Conservation (phyloP, 2,329 filamentous ascomycete species). For the Colletotrichum sidae region DNA sequence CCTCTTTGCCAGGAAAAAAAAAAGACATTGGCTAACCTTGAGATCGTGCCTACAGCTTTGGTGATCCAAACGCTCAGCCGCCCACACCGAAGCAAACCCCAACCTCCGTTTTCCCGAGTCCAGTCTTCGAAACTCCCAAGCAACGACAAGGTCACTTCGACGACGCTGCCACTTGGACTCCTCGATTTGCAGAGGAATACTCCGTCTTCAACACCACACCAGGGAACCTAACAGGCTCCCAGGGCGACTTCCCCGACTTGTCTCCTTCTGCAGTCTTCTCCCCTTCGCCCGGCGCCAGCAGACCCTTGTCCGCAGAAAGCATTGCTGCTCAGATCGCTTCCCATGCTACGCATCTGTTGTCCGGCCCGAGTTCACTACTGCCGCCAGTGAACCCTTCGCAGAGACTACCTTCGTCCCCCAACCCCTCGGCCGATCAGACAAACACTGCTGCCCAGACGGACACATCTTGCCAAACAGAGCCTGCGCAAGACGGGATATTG, state of each 20-base stretch:
- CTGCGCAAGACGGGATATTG: constrained; percentile 46
- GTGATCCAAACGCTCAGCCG: constrained; percentile 71
- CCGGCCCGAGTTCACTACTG: constrained; percentile 63
- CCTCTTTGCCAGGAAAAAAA: constrained; percentile 18
- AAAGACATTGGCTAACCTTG: constrained; percentile 49
- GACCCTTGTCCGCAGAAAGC: constrained; percentile 62
- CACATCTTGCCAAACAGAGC: constrained; percentile 37
- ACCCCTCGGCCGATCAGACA: constrained; percentile 49
- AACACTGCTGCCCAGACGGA: constrained; percentile 47
- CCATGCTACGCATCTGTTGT: constrained; percentile 72
- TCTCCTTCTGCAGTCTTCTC: constrained; percentile 48
- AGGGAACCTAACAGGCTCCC: constrained; percentile 63
- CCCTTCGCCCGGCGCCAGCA: constrained; percentile 56
- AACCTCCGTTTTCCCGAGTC: constrained; percentile 64
- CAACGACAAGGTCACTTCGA: constrained; percentile 58
- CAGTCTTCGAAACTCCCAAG: constrained; percentile 68
- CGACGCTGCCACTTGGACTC: constrained; percentile 67
- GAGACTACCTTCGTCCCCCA: constrained; percentile 69
- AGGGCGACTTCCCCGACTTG: constrained; percentile 60
- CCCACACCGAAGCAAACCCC: constrained; percentile 70
- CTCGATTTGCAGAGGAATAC: constrained; percentile 73
- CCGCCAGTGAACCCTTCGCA: constrained; percentile 71
- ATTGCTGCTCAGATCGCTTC: constrained; percentile 65
- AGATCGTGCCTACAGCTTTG: constrained; percentile 62
- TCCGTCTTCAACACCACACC: constrained; percentile 75